These are phyloP conservation scores for Fagus crenata DNA, from an alignment of 306 rosid genomes.

Conservation along the genomic window DNA sequence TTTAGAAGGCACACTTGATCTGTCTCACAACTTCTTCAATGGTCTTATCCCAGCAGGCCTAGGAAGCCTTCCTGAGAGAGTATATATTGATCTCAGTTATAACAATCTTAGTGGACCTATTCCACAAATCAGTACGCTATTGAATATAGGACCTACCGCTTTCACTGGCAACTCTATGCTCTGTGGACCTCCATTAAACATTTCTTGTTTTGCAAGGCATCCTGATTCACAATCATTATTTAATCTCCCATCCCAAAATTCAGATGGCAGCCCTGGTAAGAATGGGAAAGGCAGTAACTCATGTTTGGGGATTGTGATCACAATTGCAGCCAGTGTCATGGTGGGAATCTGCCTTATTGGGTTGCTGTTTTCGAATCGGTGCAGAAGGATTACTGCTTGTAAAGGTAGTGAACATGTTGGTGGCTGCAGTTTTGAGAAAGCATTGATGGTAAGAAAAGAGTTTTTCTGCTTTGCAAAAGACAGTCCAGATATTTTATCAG, in stretches of 20 bases:
- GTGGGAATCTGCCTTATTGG: constrained; percentile 51
- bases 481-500: constrained; percentile 38
- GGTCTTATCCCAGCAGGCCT: constrained; percentile 53
- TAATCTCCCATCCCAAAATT: constrained; percentile 30
- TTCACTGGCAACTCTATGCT: constrained; percentile 53
- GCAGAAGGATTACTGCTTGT: constrained; percentile 37
- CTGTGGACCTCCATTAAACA: constrained; percentile 61
- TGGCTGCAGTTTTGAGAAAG: constrained; percentile 26
- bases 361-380: constrained; percentile 46
- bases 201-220: constrained; percentile 40
- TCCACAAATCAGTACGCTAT: constrained; percentile 52
- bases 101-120: constrained; percentile 56
- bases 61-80: constrained; percentile 50
- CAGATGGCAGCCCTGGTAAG: constrained; percentile 20
- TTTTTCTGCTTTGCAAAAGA: constrained; percentile 48
- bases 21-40: constrained; percentile 48
- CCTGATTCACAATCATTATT: constrained; percentile 33
- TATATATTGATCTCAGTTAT: constrained; percentile 50
- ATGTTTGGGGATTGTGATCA: constrained; percentile 38
- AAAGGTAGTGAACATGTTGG: constrained; percentile 21
- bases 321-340: constrained; percentile 40
- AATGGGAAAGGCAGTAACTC: constrained; percentile 30
- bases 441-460: constrained; percentile 40
- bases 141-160: constrained; percentile 62
- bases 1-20: constrained; percentile 54